Evolutionary conservation across 2,329 filamentous ascomycete genomes (phyloP).

Genomic region (Dactylonectria estremocensis): DNA sequence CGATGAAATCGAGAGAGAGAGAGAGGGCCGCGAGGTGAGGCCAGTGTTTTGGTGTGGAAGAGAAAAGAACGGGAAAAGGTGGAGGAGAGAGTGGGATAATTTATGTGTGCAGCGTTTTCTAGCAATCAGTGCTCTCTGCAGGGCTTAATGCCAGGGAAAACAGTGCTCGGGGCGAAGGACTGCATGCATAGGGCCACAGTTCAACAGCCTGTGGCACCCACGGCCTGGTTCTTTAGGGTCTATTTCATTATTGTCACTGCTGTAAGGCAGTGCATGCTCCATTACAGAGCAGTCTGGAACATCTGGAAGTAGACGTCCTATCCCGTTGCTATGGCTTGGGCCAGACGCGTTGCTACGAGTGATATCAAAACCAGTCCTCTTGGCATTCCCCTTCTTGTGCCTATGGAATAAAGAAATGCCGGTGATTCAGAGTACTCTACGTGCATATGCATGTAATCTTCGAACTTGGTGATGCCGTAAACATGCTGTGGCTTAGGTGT

Average conservation of each 20-base stretch:
- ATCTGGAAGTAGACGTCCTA: neutral
- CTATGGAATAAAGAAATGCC: neutral
- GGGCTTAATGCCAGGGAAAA: neutral
- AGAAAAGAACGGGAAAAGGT: neutral
- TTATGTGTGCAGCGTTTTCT: neutral
- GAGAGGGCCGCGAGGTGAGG: neutral
- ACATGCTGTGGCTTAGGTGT: neutral
- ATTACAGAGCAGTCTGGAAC: neutral
- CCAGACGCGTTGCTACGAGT: too few relatives aligned
- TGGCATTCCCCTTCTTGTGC: neutral
- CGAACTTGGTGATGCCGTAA: neutral
- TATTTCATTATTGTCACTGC: neutral
- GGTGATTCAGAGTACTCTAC: neutral
- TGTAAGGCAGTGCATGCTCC: neutral
- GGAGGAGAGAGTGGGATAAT: neutral
- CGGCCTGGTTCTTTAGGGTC: neutral
- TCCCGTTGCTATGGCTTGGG: neutral
- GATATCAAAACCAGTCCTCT: too few relatives aligned
- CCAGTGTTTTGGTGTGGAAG: conserved; percentile 2
- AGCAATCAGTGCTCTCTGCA: neutral
- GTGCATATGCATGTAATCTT: neutral
- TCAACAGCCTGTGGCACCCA: neutral
- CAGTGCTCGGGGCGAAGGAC: neutral
- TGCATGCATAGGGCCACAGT: neutral
- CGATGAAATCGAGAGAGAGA: neutral